A percentile compares a stretch with the other conserved stretches of the same genome.
Evolutionary conservation across 306 rosid genomes (phyloP).

Genomic region (Rosa lucieae): DNA sequence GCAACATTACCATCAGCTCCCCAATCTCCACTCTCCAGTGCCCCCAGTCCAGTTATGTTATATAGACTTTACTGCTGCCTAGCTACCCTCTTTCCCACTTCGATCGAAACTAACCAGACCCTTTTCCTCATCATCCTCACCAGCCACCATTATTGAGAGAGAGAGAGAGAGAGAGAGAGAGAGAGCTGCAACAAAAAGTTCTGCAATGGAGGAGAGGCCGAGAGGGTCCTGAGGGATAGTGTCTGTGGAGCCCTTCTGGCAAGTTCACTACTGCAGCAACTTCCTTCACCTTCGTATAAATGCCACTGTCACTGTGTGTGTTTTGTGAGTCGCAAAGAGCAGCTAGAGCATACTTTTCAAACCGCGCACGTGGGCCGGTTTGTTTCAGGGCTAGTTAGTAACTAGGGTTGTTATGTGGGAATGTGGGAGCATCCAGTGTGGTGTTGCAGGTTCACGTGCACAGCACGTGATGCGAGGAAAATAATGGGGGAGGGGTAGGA

Average conservation of each 20-base stretch:
- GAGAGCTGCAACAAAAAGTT: not conserved
- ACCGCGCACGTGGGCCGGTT: conserved; percentile 27
- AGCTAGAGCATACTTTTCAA: conserved; percentile 15
- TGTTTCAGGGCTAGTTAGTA: not conserved
- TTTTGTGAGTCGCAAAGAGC: not conserved
- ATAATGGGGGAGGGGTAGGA: not conserved
- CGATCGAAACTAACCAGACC: not conserved
- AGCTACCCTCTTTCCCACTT: conserved; percentile 1
- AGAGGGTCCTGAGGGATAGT: not conserved
- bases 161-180: not conserved
- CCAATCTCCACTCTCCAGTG: conserved; percentile 25
- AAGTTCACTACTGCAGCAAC: not conserved
- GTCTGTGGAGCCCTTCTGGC: not conserved
- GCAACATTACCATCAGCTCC: conserved; percentile 33
- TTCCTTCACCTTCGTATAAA: not conserved
- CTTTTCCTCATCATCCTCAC: not conserved
- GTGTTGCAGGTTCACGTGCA: conserved; percentile 22
- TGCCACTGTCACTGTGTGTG: conserved; percentile 13
- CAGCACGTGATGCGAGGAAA: conserved; percentile 20
- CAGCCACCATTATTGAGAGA: not conserved
- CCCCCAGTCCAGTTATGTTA: not conserved
- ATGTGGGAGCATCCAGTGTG: not conserved
- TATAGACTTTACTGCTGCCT: not conserved
- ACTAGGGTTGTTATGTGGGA: not conserved
- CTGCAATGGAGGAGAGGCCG: not conserved